A percentile compares a stretch with the other conserved stretches of the same genome.
Evolutionary conservation across 352 stramenopile species (phyloP).

Genomic region (Nothophytophthora sp.): DNA sequence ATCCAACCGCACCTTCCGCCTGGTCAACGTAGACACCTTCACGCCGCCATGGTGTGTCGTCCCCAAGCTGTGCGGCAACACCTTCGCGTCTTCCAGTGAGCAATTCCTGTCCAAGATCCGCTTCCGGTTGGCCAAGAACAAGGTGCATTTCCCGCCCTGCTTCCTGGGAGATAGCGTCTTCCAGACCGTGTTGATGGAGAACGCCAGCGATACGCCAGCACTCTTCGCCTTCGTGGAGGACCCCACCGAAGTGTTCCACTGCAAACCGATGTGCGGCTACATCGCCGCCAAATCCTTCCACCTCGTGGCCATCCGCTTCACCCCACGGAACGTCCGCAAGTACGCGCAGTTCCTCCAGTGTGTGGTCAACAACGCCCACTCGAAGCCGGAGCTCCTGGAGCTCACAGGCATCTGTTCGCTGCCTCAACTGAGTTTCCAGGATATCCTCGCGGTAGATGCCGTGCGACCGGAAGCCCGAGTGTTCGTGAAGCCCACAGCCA

Average conservation of each 20-base stretch:
- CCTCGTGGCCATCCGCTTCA: constrained; percentile 82
- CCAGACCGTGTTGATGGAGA: constrained; percentile 88
- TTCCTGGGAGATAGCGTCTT: constrained; percentile 90
- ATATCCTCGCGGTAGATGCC: constrained; percentile 15
- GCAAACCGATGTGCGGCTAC: constrained; percentile 69
- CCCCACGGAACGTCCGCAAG: constrained; percentile 40
- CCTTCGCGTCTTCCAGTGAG: constrained; percentile 75
- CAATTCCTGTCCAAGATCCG: constrained; percentile 91
- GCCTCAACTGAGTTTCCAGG: constrained; percentile 51
- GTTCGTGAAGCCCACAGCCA: constrained; percentile 84
- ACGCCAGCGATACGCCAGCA: constrained; percentile 87
- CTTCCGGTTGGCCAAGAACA: constrained; percentile 52
- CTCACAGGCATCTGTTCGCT: constrained; percentile 57
- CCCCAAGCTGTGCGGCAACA: constrained; percentile 82
- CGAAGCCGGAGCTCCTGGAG: constrained; percentile 54
- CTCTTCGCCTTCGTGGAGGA: constrained; percentile 85
- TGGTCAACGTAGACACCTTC: constrained; percentile 92
- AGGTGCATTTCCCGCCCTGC: constrained; percentile 85
- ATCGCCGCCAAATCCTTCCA: constrained; percentile 81
- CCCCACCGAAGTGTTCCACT: constrained; percentile 57
- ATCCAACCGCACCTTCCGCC: constrained; percentile 92
- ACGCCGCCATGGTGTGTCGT: constrained; percentile 90
- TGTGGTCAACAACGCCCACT: constrained; percentile 67
- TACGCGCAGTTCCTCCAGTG: constrained; percentile 66
- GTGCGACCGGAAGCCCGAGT: constrained; percentile 38